Base-by-base conservation (phyloP, 768 basidiomycete species). In the Lactarius sp. region DNA sequence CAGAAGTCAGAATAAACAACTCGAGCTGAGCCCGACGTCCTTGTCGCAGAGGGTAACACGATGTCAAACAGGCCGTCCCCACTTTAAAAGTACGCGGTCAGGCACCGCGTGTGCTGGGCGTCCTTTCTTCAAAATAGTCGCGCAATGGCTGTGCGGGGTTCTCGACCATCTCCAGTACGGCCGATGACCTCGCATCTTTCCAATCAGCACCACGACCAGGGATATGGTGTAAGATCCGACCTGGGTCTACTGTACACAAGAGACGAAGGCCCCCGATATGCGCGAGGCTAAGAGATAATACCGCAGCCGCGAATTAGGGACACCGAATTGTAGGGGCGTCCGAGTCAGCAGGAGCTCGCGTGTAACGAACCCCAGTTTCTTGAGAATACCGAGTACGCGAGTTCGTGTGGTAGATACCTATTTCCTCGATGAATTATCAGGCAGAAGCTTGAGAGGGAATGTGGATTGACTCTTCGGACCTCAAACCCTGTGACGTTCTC, bases 401-500 rank as follows among this genome's bases (percentile, higher is more conserved):
- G 75, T 72, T 47, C 88, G 81, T 4, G 89, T 90, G 31, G 73
- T 81, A 2, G 90, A 92, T 8, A 77, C 75, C 90, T 93, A 71
- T 12, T 56, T 44, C 16, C 10, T n/a, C 52, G 18, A 41, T 22
- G 20, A 34, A 52, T 54, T 8, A 22, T 39, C 22, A n/a, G 18
- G 20, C 7, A 22, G 8, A 20, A 33, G 33, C 41, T 12, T 27
- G 16, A 41, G n/a, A 55, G 53, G 39, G 47, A 22, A 39, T 0
- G 20, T 4, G n/a, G 7, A 52, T 3, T n/a, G n/a, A n/a, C n/a
- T n/a, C n/a, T n/a, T 36, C 62, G 16, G 37, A 89, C 90, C 84
- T 90, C 88, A 68, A 92, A 92, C 7, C 89, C 89, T 10, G 85
- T 88, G 3, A 93, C 91, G 67, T 92, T 92, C 71, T 92, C 91